Percentiles rank a stretch among this genome's conserved stretches.
These are phyloP conservation scores for Jasminum sambac DNA, from an alignment of 257 asterid genomes.

Conservation along the genomic window DNA sequence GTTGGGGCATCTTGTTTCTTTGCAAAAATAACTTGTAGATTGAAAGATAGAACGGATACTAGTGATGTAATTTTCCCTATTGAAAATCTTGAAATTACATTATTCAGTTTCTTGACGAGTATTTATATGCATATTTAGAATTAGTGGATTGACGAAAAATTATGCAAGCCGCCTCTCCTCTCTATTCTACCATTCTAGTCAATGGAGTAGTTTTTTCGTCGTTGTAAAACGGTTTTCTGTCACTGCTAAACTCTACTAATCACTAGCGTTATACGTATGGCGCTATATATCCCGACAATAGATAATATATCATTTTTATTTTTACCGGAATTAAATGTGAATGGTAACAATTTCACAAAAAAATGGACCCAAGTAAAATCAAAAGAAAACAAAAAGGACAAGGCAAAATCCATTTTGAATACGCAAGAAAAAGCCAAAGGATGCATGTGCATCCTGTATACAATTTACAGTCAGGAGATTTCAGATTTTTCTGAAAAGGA, in stretches of 20 bases:
- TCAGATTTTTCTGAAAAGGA: neutral
- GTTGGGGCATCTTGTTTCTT: neutral
- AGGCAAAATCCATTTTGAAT: constrained; percentile 13
- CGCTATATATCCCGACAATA: too few species aligned
- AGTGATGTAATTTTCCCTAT: neutral
- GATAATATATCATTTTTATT: too few species aligned
- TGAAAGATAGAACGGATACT: neutral
- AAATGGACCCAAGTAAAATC: constrained; percentile 24
- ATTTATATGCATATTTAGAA: neutral
- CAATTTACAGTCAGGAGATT: neutral
- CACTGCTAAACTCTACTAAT: too few species aligned
- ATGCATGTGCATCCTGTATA: constrained; percentile 28
- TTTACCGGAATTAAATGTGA: neutral
- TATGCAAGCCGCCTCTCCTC: neutral
- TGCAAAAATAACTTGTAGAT: neutral
- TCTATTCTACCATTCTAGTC: neutral
- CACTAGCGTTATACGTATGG: too few species aligned
- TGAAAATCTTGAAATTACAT: too few species aligned
- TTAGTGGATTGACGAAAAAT: too few species aligned
- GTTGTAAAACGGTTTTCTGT: too few species aligned
- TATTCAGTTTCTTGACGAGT: too few species aligned
- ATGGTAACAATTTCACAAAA: neutral
- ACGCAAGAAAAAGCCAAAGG: constrained; percentile 12
- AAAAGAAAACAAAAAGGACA: constrained; percentile 1
- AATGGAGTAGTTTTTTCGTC: too few species aligned